phyloP scores from a whole-genome alignment of 306 rosid genomes.

The Castanopsis chinensis region DNA sequence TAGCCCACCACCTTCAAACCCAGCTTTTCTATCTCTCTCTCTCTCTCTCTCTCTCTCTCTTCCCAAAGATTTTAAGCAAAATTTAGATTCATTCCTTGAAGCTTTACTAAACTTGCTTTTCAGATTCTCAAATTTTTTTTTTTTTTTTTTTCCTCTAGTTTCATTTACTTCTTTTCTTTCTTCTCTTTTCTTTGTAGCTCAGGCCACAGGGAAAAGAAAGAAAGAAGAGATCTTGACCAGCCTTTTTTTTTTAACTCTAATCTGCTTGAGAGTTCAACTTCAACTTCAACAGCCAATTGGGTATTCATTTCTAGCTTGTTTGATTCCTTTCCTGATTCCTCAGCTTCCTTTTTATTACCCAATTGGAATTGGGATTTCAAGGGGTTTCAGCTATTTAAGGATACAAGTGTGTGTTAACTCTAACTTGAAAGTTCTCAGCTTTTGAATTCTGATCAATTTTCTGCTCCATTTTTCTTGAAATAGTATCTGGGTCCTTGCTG shows the following conservation, averaged over 20 bases:
- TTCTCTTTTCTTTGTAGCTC: constrained; percentile 34
- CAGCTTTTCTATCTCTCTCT: constrained; percentile 23
- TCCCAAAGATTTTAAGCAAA: constrained; percentile 21
- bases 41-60: too few species aligned
- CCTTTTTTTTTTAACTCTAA: constrained; percentile 6
- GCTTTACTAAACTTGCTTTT: constrained; percentile 40
- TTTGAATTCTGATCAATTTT: constrained; percentile 5
- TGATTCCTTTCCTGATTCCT: constrained; percentile 8
- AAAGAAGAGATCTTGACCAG: constrained; percentile 34
- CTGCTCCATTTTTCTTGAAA: neutral
- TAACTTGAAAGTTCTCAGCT: constrained; percentile 9
- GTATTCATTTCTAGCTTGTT: constrained; percentile 24
- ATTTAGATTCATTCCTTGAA: constrained; percentile 52
- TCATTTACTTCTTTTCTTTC: constrained; percentile 23
- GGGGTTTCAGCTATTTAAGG: constrained; percentile 20
- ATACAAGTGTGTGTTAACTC: constrained; percentile 14
- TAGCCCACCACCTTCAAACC: constrained; percentile 50
- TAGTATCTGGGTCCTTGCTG: constrained; percentile 17
- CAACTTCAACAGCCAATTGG: constrained; percentile 10
- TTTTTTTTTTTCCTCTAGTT: constrained; percentile 25
- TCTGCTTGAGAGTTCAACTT: constrained; percentile 27
- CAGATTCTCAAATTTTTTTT: constrained; percentile 30
- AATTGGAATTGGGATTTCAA: constrained; percentile 32
- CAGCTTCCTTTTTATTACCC: constrained; percentile 25
- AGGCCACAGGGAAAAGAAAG: constrained; percentile 36